Evolutionary conservation across 2,329 filamentous ascomycete species (phyloP).

Genomic region (Gremmenia infestans): DNA sequence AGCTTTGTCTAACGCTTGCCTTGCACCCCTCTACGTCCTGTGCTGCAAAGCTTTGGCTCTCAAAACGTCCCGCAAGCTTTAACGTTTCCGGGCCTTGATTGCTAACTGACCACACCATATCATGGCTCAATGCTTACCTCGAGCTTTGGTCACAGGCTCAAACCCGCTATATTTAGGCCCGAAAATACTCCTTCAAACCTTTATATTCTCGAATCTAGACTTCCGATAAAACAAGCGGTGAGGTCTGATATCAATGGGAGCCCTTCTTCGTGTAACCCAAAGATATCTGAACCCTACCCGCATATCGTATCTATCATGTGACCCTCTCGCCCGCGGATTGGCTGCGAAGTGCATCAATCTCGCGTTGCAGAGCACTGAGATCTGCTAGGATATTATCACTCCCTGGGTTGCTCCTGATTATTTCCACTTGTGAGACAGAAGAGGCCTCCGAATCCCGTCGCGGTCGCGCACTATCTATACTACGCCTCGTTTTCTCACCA

Average conservation of each 20-base stretch:
- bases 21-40: neutral
- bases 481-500: slow-evolving; percentile 22
- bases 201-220: slow-evolving; percentile 1
- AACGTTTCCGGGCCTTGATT: neutral
- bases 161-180: neutral
- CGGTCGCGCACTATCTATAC: slow-evolving; percentile 17
- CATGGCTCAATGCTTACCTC: too few species aligned
- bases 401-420: slow-evolving; percentile 36
- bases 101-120: neutral
- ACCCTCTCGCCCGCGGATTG: slow-evolving; percentile 31
- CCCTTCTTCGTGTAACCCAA: neutral
- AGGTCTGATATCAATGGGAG: neutral
- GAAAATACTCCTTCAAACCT: neutral
- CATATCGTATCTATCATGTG: slow-evolving; percentile 19
- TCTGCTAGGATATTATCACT: slow-evolving; percentile 64
- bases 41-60: neutral
- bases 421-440: slow-evolving; percentile 18
- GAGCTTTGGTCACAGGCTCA: neutral
- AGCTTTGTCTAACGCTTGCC: neutral
- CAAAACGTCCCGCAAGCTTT: neutral
- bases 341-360: slow-evolving; percentile 64
- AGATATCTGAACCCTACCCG: neutral
- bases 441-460: slow-evolving; percentile 21
- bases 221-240: slow-evolving; percentile 1
- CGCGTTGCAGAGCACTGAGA: slow-evolving; percentile 64